phyloP scores from a whole-genome alignment of 2,329 filamentous ascomycete genomes.

The Paraphoma chrysanthemicola region DNA sequence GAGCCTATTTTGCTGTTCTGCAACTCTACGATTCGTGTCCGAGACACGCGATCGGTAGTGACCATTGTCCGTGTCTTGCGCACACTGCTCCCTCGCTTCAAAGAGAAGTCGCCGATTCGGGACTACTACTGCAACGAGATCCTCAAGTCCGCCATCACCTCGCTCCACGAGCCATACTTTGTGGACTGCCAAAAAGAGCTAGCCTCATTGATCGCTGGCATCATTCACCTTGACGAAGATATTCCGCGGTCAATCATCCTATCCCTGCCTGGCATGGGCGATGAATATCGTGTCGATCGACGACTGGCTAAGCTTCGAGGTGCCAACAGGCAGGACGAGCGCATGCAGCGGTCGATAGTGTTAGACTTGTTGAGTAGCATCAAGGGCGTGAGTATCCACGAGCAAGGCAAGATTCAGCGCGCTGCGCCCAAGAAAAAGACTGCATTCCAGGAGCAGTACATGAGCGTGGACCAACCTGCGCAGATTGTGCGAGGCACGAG shows the following conservation, averaged over 20 bases:
- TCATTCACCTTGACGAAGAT: slow-evolving; percentile 76
- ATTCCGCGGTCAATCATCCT: slow-evolving; percentile 80
- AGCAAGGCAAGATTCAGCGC: slow-evolving; percentile 80
- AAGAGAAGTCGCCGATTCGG: slow-evolving; percentile 65
- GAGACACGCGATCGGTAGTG: slow-evolving; percentile 85
- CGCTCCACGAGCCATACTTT: slow-evolving; percentile 94
- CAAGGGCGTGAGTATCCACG: slow-evolving; percentile 88
- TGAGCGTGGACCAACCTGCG: slow-evolving; percentile 49
- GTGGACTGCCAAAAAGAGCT: slow-evolving; percentile 95
- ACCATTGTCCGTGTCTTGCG: slow-evolving; percentile 87
- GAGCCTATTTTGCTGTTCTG: slow-evolving; percentile 92
- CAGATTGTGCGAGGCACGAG: slow-evolving; percentile 49
- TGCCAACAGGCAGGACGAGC: slow-evolving; percentile 62
- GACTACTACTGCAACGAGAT: slow-evolving; percentile 92
- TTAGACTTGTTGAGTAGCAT: slow-evolving; percentile 85
- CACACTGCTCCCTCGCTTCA: slow-evolving; percentile 82
- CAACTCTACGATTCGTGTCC: slow-evolving; percentile 87
- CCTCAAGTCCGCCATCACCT: slow-evolving; percentile 86
- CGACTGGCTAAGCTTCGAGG: slow-evolving; percentile 51
- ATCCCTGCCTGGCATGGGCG: slow-evolving; percentile 77
- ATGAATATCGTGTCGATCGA: slow-evolving; percentile 66
- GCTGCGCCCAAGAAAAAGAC: slow-evolving; percentile 38
- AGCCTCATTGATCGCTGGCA: slow-evolving; percentile 83
- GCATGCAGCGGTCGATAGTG: slow-evolving; percentile 81
- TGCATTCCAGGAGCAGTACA: slow-evolving; percentile 49